These are phyloP conservation scores for Colletotrichum echinochloae DNA, from an alignment of 2,329 filamentous ascomycete species.

Conservation along the genomic window DNA sequence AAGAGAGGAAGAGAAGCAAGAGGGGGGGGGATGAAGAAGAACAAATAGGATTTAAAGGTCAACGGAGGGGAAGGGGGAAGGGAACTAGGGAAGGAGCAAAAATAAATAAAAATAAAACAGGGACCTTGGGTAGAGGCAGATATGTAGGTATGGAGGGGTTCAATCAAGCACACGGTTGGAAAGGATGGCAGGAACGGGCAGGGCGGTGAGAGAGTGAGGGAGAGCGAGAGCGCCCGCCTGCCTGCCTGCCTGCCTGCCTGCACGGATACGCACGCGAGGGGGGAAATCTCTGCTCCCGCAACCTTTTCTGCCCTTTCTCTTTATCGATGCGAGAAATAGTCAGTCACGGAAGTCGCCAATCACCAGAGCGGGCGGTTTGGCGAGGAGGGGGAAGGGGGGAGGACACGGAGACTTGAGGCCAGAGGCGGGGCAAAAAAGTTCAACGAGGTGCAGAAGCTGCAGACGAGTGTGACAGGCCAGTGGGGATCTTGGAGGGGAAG, in stretches of 20 bases:
- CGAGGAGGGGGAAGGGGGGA: neutral
- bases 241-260: neutral
- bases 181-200: slow-evolving; percentile 15
- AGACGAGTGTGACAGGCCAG: slow-evolving; percentile 30
- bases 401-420: slow-evolving; percentile 8
- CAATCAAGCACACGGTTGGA: neutral
- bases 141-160: slow-evolving; percentile 5
- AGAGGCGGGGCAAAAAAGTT: slow-evolving; percentile 40
- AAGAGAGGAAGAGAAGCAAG: slow-evolving; percentile 29
- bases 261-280: neutral
- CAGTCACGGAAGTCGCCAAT: neutral
- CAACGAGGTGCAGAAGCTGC: slow-evolving; percentile 23
- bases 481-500: slow-evolving; percentile 25
- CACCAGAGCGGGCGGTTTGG: neutral
- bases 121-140: neutral
- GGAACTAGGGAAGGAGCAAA: slow-evolving; percentile 26
- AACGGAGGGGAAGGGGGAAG: slow-evolving; percentile 32
- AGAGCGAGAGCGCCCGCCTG: neutral
- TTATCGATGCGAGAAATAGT: slow-evolving; percentile 10
- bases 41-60: slow-evolving; percentile 36
- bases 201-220: slow-evolving; percentile 6
- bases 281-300: slow-evolving; percentile 40
- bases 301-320: neutral
- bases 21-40: slow-evolving; percentile 37
- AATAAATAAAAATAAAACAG: slow-evolving; percentile 13